Percentiles rank a stretch among this genome's conserved stretches.
phyloP scores from a whole-genome alignment of 2,329 filamentous ascomycete genomes.

The Pseudogymnoascus verrucosus region DNA sequence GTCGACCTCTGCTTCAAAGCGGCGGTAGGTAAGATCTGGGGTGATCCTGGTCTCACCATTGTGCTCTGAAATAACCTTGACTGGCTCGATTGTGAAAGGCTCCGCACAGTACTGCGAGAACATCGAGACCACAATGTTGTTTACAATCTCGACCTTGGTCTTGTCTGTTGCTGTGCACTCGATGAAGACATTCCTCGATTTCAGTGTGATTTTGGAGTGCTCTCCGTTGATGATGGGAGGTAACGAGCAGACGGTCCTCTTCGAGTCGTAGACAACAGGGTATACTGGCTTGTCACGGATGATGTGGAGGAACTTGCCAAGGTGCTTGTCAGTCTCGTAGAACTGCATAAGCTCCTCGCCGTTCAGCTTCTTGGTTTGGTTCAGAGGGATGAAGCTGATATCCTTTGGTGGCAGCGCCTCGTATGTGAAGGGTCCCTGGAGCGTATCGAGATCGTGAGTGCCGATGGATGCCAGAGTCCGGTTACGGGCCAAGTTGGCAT shows the following conservation, averaged over 20 bases:
- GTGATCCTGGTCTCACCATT: conserved; percentile 76
- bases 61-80: conserved; percentile 87
- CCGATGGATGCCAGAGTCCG: conserved; percentile 93
- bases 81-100: conserved; percentile 85
- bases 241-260: conserved; percentile 80
- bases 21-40: conserved; percentile 70
- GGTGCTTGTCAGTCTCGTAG: conserved; percentile 89
- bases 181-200: conserved; percentile 92
- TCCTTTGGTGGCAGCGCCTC: conserved; percentile 87
- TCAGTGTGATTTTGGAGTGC: conserved; percentile 87
- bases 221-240: conserved; percentile 97
- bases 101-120: conserved; percentile 88
- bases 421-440: conserved; percentile 93
- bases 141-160: conserved; percentile 93
- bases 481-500: conserved; percentile 90
- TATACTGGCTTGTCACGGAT: conserved; percentile 91
- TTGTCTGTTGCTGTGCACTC: conserved; percentile 94
- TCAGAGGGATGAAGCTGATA: conserved; percentile 84
- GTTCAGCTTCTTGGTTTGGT: conserved; percentile 84
- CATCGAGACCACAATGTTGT: conserved; percentile 94
- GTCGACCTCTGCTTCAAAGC: conserved; percentile 74
- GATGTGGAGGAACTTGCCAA: conserved; percentile 86
- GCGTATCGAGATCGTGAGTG: conserved; percentile 89
- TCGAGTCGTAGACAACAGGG: conserved; percentile 88
- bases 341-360: conserved; percentile 85